Evolutionary conservation across 179 eudicot genomes (phyloP), one percentile per base, ranked within the genome.

Genomic region (Corrigiola litoralis): DNA sequence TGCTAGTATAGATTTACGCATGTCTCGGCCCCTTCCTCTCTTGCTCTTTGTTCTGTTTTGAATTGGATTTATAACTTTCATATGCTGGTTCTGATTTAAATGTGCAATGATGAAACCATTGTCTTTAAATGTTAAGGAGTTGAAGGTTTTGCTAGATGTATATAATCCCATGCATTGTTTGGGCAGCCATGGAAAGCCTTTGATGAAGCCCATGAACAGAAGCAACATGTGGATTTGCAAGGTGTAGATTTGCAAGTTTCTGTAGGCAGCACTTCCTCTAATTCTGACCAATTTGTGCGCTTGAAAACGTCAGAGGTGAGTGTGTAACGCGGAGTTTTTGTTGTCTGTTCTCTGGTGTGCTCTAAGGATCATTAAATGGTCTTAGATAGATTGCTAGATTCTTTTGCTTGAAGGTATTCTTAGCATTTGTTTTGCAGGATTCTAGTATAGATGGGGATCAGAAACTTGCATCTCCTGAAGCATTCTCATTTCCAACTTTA

Each of bases 181-280:
- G n/a, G 67, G 66, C 81, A 86, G 91, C 68, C 78, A 23, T 88
- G 96, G 96, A 79, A 79, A 68, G 82, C 87, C 27, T 88, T 84
- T 76, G 86, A 78, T 51, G 82, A 79, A 63, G 66, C 64, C 23
- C 36, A 36, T 38, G 73, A 51, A 65, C 70, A 62, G 46, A 69
- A 38, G 46, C 73, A 55, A 46, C 65, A 21, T 49, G 59, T 38
- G 44, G 59, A 31, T 36, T 6, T 68, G 29, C 61, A 78, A 50
- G 74, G 58, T 44, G 67, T 56, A 50, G 70, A 52, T 16, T 65
- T 68, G 58, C 82, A 72, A 62, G 76, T 68, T 68, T 50, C 73
- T 60, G 49, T 57, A 16, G 77, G 54, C 42, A 63, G 56, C 42
- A 58, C 72, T 48, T 64, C 79, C 63, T 73, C 72, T 23, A 40